Conservation (phyloP, 1,284 basidiomycete species). For the Nidula niveotomentosa region DNA sequence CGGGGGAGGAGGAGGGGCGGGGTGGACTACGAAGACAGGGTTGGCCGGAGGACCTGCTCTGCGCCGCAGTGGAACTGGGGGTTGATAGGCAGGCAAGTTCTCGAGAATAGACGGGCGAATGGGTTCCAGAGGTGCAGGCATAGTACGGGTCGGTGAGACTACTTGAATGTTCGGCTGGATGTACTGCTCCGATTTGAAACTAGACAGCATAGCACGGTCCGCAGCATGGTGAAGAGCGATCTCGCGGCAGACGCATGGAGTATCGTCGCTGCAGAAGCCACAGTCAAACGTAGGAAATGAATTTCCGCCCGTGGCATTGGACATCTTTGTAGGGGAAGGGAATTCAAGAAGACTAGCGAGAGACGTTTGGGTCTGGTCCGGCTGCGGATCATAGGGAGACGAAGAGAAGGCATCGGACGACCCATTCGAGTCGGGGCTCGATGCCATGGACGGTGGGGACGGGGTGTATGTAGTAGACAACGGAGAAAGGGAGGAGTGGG, state of each 20-base stretch:
- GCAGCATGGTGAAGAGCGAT: constrained; percentile 46
- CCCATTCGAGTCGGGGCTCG: constrained; percentile 51
- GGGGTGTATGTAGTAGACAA: constrained; percentile 23
- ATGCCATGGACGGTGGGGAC: constrained; percentile 46
- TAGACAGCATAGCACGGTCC: constrained; percentile 17
- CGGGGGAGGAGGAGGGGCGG: constrained; percentile 17
- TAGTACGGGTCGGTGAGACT: background rate
- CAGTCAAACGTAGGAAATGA: constrained; percentile 46
- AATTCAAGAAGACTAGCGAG: constrained; percentile 26
- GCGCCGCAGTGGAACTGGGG: constrained; percentile 73
- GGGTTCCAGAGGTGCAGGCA: background rate
- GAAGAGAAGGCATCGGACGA: constrained; percentile 47
- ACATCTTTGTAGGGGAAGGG: constrained; percentile 20
- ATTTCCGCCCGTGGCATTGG: constrained; percentile 12
- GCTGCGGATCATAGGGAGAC: constrained; percentile 32
- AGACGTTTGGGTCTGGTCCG: constrained; percentile 24
- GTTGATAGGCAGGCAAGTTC: constrained; percentile 74
- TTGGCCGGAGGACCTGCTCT: constrained; percentile 37
- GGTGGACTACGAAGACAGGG: constrained; percentile 52
- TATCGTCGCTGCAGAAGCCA: constrained; percentile 69
- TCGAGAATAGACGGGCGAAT: constrained; percentile 59
- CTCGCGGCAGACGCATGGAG: constrained; percentile 75
- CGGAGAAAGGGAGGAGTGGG: constrained; percentile 19
- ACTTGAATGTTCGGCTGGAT: no score
- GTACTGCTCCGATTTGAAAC: constrained; percentile 29